Evolutionary conservation across 2,329 filamentous ascomycete species (phyloP).

Genomic region (Kalmusia sp.): DNA sequence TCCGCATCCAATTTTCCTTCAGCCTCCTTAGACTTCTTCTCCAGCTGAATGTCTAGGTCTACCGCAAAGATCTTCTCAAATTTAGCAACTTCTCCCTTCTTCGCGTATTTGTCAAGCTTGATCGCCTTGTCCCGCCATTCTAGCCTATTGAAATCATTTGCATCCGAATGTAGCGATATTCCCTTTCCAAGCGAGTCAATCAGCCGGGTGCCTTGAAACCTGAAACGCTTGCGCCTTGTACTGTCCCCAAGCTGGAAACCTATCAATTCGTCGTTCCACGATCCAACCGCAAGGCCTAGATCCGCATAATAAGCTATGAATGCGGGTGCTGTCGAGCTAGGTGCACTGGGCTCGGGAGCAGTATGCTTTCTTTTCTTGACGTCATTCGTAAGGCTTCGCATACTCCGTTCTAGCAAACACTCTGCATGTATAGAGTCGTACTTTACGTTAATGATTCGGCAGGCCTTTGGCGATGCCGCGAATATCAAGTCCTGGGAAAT

Average conservation of each 20-base stretch:
- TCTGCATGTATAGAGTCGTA: conserved; percentile 62
- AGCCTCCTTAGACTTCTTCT: conserved; percentile 14
- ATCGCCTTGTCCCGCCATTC: conserved; percentile 37
- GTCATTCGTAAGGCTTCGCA: conserved; percentile 37
- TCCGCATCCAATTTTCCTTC: background rate
- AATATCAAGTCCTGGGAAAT: conserved; percentile 72
- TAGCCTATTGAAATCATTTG: conserved; percentile 18
- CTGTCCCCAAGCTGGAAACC: conserved; percentile 63
- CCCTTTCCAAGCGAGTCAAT: conserved; percentile 78
- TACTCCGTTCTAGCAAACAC: conserved; percentile 37
- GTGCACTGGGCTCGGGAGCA: conserved; percentile 46
- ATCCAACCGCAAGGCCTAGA: conserved; percentile 69
- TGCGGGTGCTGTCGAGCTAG: conserved; percentile 48
- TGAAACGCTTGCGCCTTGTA: conserved; percentile 45
- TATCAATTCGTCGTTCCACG: conserved; percentile 69
- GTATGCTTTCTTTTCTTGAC: conserved; percentile 44
- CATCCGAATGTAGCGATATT: conserved; percentile 32
- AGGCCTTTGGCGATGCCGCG: conserved; percentile 62
- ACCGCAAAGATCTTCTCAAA: conserved; percentile 52
- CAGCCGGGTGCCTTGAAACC: conserved; percentile 61
- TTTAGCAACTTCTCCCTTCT: conserved; percentile 43
- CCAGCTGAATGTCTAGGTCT: conserved; percentile 46
- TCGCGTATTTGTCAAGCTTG: conserved; percentile 47
- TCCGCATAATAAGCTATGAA: conserved; percentile 65
- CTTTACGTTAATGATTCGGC: conserved; percentile 69